A percentile compares a stretch with the other conserved stretches of the same genome.
These are phyloP conservation scores for Cercospora nicotianae DNA, from an alignment of 2,329 filamentous ascomycete genomes.

Conservation along the genomic window DNA sequence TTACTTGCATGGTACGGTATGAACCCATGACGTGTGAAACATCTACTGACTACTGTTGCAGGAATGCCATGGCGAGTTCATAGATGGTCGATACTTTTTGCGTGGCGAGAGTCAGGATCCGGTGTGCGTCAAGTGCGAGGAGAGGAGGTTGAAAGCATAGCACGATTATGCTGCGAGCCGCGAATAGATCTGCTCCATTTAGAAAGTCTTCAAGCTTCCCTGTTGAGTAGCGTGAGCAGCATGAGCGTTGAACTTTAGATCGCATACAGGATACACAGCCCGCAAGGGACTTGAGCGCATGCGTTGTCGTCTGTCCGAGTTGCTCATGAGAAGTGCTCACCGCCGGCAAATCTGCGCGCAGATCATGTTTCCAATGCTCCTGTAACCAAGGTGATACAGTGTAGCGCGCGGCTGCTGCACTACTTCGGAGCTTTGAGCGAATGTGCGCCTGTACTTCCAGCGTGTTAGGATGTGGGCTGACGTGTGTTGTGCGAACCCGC, in stretches of 20 bases:
- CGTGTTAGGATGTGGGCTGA: background rate
- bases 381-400: background rate
- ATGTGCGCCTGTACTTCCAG: background rate
- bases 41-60: slow-evolving; percentile 34
- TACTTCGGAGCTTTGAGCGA: background rate
- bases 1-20: slow-evolving; percentile 66
- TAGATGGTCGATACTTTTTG: slow-evolving; percentile 64
- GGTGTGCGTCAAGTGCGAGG: slow-evolving; percentile 63
- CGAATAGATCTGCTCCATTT: background rate
- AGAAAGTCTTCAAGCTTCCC: background rate
- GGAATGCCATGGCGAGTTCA: slow-evolving; percentile 62
- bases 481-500: background rate
- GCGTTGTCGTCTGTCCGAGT: background rate
- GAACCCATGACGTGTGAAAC: background rate
- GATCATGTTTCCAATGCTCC: background rate
- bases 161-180: background rate
- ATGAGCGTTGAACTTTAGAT: background rate
- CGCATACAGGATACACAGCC: background rate
- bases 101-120: slow-evolving; percentile 59
- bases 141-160: slow-evolving; percentile 59
- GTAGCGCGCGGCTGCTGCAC: background rate
- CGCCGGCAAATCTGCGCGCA: background rate
- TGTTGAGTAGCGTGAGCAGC: background rate
- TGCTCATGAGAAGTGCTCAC: background rate
- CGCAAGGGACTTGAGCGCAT: background rate